Conservation (phyloP, 108 stramenopile genomes). For the Thalassiosira profunda region DNA sequence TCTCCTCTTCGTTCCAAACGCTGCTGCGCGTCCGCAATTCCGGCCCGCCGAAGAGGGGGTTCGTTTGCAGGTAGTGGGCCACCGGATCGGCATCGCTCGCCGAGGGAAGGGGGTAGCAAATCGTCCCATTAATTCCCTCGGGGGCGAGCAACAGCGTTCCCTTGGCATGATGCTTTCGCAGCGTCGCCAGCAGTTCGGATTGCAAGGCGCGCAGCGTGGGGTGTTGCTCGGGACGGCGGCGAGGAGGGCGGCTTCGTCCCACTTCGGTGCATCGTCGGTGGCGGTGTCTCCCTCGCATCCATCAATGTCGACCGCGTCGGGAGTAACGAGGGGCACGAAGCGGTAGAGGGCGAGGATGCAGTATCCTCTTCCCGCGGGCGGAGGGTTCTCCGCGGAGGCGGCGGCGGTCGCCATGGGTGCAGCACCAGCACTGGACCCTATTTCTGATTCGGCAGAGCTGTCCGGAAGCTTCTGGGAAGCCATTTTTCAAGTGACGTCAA, state of each 20-base stretch:
- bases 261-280: neutral
- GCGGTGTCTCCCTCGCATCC: neutral
- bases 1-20: conserved; percentile 17
- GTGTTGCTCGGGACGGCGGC: conserved; percentile 28
- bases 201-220: conserved; percentile 8
- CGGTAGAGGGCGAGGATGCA: conserved; percentile 36
- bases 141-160: conserved; percentile 74
- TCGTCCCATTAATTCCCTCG: conserved; percentile 90
- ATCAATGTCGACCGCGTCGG: neutral
- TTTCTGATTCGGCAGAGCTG: no score
- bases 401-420: no score
- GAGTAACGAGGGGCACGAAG: conserved; percentile 17
- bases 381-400: neutral
- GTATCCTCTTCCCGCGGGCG: conserved; percentile 1
- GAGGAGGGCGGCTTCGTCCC: conserved; percentile 2
- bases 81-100: conserved; percentile 32
- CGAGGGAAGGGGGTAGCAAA: conserved; percentile 63
- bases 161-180: conserved; percentile 32
- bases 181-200: conserved; percentile 10
- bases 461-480: no score
- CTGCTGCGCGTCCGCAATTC: conserved; percentile 28
- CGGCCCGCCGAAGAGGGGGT: conserved; percentile 30
- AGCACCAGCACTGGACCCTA: no score
- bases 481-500: no score
- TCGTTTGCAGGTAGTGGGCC: conserved; percentile 10